These are phyloP conservation scores for Nakazawaea ambrosiae DNA, from an alignment of 805 yeast species.

Conservation along the genomic window DNA sequence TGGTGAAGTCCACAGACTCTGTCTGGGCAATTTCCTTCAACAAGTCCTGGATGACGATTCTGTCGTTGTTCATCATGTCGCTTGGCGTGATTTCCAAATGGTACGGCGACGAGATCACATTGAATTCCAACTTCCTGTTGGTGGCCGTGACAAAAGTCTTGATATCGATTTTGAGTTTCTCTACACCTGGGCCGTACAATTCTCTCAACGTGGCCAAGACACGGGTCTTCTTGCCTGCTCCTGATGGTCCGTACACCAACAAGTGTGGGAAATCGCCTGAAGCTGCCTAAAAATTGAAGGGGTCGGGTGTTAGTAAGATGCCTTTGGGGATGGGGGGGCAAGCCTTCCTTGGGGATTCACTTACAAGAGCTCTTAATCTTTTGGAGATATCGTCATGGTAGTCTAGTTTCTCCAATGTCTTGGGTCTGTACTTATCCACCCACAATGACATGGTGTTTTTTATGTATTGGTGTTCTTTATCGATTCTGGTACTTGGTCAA, in stretches of 20 bases:
- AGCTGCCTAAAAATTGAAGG: constrained; percentile 27
- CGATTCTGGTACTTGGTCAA: not conserved
- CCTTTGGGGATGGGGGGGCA: too few species aligned
- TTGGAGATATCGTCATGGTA: constrained; percentile 62
- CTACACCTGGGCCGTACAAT: constrained; percentile 77
- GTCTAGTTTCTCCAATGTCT: constrained; percentile 50
- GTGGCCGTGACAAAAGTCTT: constrained; percentile 71
- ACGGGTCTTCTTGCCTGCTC: constrained; percentile 95
- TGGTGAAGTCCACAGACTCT: constrained; percentile 81
- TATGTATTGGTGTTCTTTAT: too few species aligned
- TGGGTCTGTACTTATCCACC: constrained; percentile 94
- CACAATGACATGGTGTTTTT: constrained; percentile 88
- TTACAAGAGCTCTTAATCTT: constrained; percentile 52
- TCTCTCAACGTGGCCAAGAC: constrained; percentile 72
- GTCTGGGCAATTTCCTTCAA: constrained; percentile 92
- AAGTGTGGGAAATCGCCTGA: constrained; percentile 92
- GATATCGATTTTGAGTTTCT: constrained; percentile 82
- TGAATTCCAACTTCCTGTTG: constrained; percentile 79
- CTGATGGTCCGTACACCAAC: constrained; percentile 90
- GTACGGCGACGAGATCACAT: constrained; percentile 83
- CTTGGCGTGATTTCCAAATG: constrained; percentile 95
- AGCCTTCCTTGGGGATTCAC: constrained; percentile 8
- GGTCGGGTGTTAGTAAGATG: not conserved
- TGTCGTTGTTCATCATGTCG: constrained; percentile 93
- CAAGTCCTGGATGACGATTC: constrained; percentile 90